Evolutionary conservation across 805 yeast genomes (phyloP), one percentile per base, ranked within the genome.

Genomic region (Aciculoconidium aculeatum): DNA sequence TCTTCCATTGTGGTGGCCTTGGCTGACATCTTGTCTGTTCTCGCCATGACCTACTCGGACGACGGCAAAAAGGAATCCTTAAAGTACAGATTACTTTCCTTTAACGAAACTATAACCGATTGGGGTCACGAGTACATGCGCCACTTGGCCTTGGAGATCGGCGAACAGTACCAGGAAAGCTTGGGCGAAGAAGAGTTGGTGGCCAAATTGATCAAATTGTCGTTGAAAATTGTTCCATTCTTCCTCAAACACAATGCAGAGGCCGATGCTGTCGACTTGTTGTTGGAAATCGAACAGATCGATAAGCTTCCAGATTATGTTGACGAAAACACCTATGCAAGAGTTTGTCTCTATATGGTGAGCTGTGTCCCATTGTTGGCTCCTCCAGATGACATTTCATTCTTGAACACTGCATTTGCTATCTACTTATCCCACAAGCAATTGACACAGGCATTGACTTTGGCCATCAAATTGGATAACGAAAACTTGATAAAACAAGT

Each of bases 51-150:
- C 4, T 84, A 83, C 53, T 77, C 94, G 3, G 88, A 82, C 39
- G 78, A 76, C 28, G 86, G 84, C 35, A 75, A 77, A 39, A 73
- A 81, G 30, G 95, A 86, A 39, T 77, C 88, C 11, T 68, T 88
- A 35, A 79, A 77, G 49, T 92, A 76, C 60, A 75, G 97, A 50
- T 67, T 92, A 44, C 49, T 65, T 35, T 70, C 85, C 3, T 58
- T 65, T 8, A 70, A 65, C 27, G 67, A 65, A 17, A 70, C 76
- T 28, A 71, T 83, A 37, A 78, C 79, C 29, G 82, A 78, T 47
- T 92, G 98, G 99, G 99, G 98, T 25, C 97, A 92, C 55, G 99
- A 92, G 60, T 92, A 92, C 55, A 76, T 90, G 48, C 87, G 98
- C 52, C 97, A 92, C 61, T 69, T 92, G 48, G 94, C 98, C 3